phyloP scores from a whole-genome alignment of 1,139 yeast species.

The Kurtzmaniella quercitrusa region DNA sequence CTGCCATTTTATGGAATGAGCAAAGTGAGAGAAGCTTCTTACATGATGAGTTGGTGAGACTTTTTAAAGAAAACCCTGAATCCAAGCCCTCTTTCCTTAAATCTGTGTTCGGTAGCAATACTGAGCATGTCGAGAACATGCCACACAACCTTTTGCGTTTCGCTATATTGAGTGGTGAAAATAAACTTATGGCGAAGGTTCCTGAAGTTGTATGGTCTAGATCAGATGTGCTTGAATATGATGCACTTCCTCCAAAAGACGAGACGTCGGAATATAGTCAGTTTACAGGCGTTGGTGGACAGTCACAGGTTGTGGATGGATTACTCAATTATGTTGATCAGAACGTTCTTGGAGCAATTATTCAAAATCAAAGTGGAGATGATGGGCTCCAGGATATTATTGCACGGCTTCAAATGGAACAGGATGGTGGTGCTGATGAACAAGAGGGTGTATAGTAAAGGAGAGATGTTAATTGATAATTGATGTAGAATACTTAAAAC shows the following conservation, averaged over 20 bases:
- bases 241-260: slow-evolving; percentile 60
- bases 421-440: neutral
- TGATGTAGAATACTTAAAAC: no score
- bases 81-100: slow-evolving; percentile 4
- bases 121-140: slow-evolving; percentile 18
- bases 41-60: slow-evolving; percentile 34
- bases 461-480: no score
- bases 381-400: slow-evolving; percentile 24
- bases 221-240: slow-evolving; percentile 64
- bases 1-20: slow-evolving; percentile 48
- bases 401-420: slow-evolving; percentile 2
- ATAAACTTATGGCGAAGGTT: slow-evolving; percentile 62
- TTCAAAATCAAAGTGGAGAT: slow-evolving; percentile 27
- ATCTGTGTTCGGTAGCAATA: neutral
- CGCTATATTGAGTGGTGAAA: slow-evolving; percentile 67
- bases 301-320: slow-evolving; percentile 22
- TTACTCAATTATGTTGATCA: slow-evolving; percentile 37
- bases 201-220: slow-evolving; percentile 61
- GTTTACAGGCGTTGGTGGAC: slow-evolving; percentile 20
- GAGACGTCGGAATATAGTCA: slow-evolving; percentile 24
- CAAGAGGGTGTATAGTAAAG: neutral
- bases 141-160: slow-evolving; percentile 64
- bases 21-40: slow-evolving; percentile 44
- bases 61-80: slow-evolving; percentile 23
- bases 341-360: slow-evolving; percentile 33